Base-by-base conservation (phyloP, 108 stramenopile genomes). In the Stephanodiscus triporus region DNA sequence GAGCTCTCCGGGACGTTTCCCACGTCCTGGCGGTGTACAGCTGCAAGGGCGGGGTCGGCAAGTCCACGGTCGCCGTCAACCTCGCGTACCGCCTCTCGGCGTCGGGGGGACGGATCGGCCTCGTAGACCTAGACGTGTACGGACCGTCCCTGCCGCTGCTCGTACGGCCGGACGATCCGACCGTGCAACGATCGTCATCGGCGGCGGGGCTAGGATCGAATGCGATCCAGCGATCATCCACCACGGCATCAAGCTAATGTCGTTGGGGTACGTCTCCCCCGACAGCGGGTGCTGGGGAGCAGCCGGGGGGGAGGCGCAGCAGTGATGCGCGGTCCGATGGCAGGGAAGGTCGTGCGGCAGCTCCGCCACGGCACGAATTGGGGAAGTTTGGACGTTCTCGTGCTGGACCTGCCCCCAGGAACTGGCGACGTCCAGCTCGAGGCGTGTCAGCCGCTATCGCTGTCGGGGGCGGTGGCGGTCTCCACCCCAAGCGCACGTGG, bases 371-470 rank as follows among this genome's bases (percentile, higher is more conserved):
- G 92, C 24, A 99, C 99, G 99, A 99, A n/a, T n/a, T n/a, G n/a
- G n/a, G n/a, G n/a, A n/a, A n/a, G n/a, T n/a, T n/a, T n/a, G n/a
- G n/a, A n/a, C 80, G 91, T 97, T 7, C 84, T 99, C 11, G 76
- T 99, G 8, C 76, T 99, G 14, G 99, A 99, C 76, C 73, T 99
- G 81, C 99, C 99, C 7, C 99, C 96, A 6, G 99, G 99, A 7
- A 99, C 98, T 6, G 99, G n/a, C n/a, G n/a, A n/a, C n/a, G n/a
- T n/a, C n/a, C n/a, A n/a, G n/a, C n/a, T n/a, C n/a, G n/a, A n/a
- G 51, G 87, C 99, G 14, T 96, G 95, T 36, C 98, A 99, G 86
- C 87, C 96, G 17, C 59, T 97, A n/a, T 72, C 90, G 53, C 64
- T 99, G 24, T 93, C 91, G 29, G 98, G 96, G 23, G 97, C 98